These are phyloP conservation scores for Backusella westeae DNA, from an alignment of 192 early-diverging fungal species.

Conservation along the genomic window DNA sequence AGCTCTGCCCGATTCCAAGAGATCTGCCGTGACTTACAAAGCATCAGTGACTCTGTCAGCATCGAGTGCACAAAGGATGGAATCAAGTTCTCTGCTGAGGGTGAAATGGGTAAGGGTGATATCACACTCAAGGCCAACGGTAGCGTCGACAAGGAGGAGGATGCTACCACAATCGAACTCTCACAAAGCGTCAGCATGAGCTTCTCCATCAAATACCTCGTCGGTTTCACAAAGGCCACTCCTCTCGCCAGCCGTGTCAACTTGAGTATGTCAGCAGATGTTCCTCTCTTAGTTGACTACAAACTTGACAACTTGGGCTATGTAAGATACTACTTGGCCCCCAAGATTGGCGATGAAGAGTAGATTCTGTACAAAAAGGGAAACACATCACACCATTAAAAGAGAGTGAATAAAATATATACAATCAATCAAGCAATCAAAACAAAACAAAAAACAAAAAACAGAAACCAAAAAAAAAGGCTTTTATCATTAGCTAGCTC, in stretches of 20 bases:
- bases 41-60: conserved; percentile 83
- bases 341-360: conserved; percentile 22
- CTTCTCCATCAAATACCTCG: conserved; percentile 92
- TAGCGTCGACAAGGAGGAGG: conserved; percentile 65
- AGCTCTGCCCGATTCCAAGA: conserved; percentile 87
- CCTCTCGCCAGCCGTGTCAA: conserved; percentile 76
- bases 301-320: conserved; percentile 85
- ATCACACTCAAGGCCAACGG: conserved; percentile 74
- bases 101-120: conserved; percentile 87
- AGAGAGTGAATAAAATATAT: background rate
- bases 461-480: background rate
- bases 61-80: conserved; percentile 94
- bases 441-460: too few species aligned
- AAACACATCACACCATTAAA: background rate
- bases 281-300: conserved; percentile 94
- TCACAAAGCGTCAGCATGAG: conserved; percentile 78
- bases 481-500: background rate
- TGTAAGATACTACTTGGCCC: conserved; percentile 86
- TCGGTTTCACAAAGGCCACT: conserved; percentile 94
- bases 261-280: conserved; percentile 80
- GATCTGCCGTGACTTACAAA: conserved; percentile 83
- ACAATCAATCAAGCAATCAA: background rate
- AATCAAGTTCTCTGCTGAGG: conserved; percentile 82
- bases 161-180: conserved; percentile 76
- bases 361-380: conserved; percentile 9